phyloP scores from a whole-genome alignment of 2,329 filamentous ascomycete genomes.

The Calonectria pauciramosa region DNA sequence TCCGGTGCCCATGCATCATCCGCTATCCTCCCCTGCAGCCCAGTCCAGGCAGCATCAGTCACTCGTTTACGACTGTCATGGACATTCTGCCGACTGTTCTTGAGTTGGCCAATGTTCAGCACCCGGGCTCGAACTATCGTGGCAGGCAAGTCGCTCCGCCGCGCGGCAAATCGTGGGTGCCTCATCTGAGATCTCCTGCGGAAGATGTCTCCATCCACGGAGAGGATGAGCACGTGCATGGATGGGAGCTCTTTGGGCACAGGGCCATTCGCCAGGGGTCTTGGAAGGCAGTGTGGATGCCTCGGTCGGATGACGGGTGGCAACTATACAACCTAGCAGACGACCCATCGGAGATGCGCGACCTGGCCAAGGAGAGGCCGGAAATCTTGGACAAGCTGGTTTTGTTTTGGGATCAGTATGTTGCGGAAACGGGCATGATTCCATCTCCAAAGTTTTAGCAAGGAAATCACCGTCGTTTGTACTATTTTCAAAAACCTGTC shows the following conservation, averaged over 20 bases:
- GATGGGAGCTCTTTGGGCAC: slow-evolving; percentile 70
- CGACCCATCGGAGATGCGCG: slow-evolving; percentile 26
- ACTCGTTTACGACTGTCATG: slow-evolving; percentile 58
- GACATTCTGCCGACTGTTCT: slow-evolving; percentile 64
- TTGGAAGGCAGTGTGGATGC: slow-evolving; percentile 71
- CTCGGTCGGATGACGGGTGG: slow-evolving; percentile 20
- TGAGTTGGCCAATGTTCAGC: slow-evolving; percentile 59
- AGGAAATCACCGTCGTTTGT: no score
- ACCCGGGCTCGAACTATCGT: slow-evolving; percentile 51
- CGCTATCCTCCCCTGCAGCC: slow-evolving; percentile 50
- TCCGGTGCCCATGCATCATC: slow-evolving; percentile 33
- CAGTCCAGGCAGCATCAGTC: slow-evolving; percentile 50
- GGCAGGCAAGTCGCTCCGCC: slow-evolving; percentile 64
- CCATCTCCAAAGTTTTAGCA: not conserved
- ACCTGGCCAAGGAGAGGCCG: slow-evolving; percentile 18
- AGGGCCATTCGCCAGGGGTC: slow-evolving; percentile 66
- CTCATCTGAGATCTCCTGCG: slow-evolving; percentile 35
- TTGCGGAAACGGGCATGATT: slow-evolving; percentile 33
- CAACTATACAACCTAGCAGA: slow-evolving; percentile 29
- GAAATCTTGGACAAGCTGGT: slow-evolving; percentile 28
- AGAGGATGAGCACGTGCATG: slow-evolving; percentile 62
- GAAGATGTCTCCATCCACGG: slow-evolving; percentile 60
- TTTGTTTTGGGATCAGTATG: slow-evolving; percentile 31
- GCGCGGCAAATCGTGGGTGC: slow-evolving; percentile 54
- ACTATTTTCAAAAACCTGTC: no score